Evolutionary conservation across 306 rosid species (phyloP), one percentile per base, ranked within the genome.

Genomic region (Geum urbanum): DNA sequence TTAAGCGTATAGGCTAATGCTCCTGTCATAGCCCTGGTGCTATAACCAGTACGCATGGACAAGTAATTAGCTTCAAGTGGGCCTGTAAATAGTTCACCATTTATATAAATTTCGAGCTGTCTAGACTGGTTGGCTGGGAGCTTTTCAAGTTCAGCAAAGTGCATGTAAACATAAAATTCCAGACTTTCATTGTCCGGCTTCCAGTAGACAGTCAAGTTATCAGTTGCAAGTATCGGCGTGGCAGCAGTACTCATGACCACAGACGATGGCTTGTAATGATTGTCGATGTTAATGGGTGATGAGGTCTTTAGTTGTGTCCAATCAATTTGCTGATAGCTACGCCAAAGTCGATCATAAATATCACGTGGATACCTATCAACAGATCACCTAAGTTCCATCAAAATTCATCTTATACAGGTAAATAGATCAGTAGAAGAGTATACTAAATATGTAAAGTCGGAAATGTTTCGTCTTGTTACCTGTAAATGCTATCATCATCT

Each of bases 311-410:
- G 3, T 18, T 52, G 27, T 52, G 22, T 52, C n/a, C 57, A 79
- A 1, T 71, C 52, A 27, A 2, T 5, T 12, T 51, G 76, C 3
- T 71, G 47, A 27, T 4, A 8, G 46, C 51, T 14, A 43, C 16
- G 22, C 88, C 88, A 84, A 2, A 61, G 22, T n/a, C 88, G 79
- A 73, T 86, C 86, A 47, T 20, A 68, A 22, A 4, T 8, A 49
- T 84, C 88, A 5, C 56, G 9, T 1, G 78, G 54, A 27, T 13
- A 84, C 82, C 88, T 86, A 16, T 43, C 8, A 48, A 45, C 12
- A 45, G 12, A 8, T 48, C 1, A 48, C 52, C 0, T 48, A 3
- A 4, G 13, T 48, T 4, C 18, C 14, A 12, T 12, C 16, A 13
- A 5, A 13, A 4, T 3, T 48, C 0, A 2, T 48, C 2, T 8